Base-by-base conservation (phyloP, 106 monocot genomes). In the Dendrobium nobile region DNA sequence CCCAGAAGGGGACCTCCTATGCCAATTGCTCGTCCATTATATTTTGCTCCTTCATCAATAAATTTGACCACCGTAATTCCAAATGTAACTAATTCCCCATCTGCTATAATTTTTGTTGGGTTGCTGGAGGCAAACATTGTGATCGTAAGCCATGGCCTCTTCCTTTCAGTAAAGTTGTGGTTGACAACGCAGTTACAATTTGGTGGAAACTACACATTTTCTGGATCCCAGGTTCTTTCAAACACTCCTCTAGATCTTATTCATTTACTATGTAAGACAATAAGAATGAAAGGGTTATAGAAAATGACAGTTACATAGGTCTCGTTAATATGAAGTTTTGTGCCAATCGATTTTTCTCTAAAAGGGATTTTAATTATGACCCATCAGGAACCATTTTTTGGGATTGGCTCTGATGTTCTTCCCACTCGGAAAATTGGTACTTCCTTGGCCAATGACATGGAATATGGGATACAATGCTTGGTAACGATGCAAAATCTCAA, bases 181-280 rank as follows among this genome's bases (percentile, higher is more conserved):
- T 65, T 99, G 75, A 89, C 99, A 54, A 95, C 91, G 33, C 95
- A 92, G 75, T 77, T 99, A 75, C 95, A 95, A 78, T 89, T 89
- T 86, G 95, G 94, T 77, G 99, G 95, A 79, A 99, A 90, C 80
- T 90, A 95, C 78, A 99, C 99, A 20, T 99, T 99, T 86, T 99
- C 99, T 68, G 95, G 95, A 83, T 88, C 89, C 58, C 95, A 94
- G 99, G 99, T 99, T 74, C 20, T 74, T 74, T 74, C 33, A 31
- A 31, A 9, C 37, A 37, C 37, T 37, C 37, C 37, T 37, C 37
- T 3, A 37, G 37, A 31, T 31, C 31, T 31, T 41, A 28, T 19
- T 43, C 70, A 27, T 51, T 70, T 6, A 70, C 1, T 37, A 7
- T 70, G 15, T 27, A 70, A 16, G 70, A 2, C 37, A 18, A 41